phyloP scores from a whole-genome alignment of 1,284 basidiomycete genomes.

The Malassezia sympodialis region DNA sequence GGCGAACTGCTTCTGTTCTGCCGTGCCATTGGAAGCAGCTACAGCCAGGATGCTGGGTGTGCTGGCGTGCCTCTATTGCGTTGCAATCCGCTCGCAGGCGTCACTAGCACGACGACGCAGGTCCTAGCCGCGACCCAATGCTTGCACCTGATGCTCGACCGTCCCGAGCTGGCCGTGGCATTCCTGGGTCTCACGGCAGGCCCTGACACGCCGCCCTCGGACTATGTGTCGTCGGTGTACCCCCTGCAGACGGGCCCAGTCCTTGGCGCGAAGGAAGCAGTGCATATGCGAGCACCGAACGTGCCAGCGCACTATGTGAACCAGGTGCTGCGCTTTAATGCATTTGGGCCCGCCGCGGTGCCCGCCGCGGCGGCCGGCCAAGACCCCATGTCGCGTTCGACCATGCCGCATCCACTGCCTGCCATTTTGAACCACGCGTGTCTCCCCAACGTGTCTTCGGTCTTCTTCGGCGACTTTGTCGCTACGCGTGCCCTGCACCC shows the following conservation, averaged over 20 bases:
- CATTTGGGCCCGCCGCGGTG: constrained; percentile 40
- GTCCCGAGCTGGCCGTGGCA: constrained; percentile 30
- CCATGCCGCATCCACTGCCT: constrained; percentile 45
- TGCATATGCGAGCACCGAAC: background rate
- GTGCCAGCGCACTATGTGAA: constrained; percentile 36
- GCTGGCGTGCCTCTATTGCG: constrained; percentile 29
- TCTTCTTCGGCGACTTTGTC: constrained; percentile 44
- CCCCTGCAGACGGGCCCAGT: constrained; percentile 21
- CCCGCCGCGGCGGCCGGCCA: constrained; percentile 21
- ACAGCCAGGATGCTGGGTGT: constrained; percentile 29
- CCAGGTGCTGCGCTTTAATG: constrained; percentile 46
- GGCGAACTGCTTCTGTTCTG: constrained; percentile 39
- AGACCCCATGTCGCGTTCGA: constrained; percentile 28
- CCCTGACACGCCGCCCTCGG: constrained; percentile 25
- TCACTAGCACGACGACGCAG: constrained; percentile 45
- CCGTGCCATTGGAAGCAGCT: constrained; percentile 32
- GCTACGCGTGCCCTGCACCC: constrained; percentile 37
- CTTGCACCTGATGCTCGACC: constrained; percentile 37
- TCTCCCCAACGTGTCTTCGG: constrained; percentile 43
- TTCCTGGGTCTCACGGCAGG: constrained; percentile 45
- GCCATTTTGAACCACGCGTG: constrained; percentile 47
- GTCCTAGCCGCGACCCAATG: constrained; percentile 39
- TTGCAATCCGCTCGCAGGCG: constrained; percentile 30
- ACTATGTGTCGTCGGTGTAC: constrained; percentile 25
- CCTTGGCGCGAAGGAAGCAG: background rate